These are phyloP conservation scores for Agaricus sinodeliciosus DNA, from an alignment of 768 basidiomycete species.

Conservation along the genomic window DNA sequence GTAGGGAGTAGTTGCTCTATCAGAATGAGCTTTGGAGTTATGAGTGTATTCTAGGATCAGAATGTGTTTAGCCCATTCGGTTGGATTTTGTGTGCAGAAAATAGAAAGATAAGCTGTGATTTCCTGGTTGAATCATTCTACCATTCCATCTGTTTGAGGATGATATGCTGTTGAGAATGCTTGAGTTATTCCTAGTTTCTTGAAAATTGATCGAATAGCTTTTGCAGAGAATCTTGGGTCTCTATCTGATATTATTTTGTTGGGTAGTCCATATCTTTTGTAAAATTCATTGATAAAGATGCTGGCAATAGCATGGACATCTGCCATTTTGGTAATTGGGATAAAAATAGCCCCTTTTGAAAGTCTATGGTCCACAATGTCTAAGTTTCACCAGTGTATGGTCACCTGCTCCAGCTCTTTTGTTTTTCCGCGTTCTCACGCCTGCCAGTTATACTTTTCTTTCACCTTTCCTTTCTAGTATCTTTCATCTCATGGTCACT, in stretches of 20 bases:
- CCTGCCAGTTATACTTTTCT: too few species aligned
- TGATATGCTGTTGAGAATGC: slow-evolving; percentile 28
- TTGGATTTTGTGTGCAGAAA: neutral
- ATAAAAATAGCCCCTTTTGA: slow-evolving; percentile 6
- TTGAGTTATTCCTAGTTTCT: slow-evolving; percentile 14
- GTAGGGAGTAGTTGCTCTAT: neutral
- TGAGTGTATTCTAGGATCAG: slow-evolving; percentile 1
- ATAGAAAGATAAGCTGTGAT: slow-evolving; percentile 13
- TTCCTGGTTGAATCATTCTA: slow-evolving; percentile 18
- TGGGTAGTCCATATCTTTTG: slow-evolving; percentile 7
- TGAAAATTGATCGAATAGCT: slow-evolving; percentile 15
- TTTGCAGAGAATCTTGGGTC: slow-evolving; percentile 18
- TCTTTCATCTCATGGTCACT: too few species aligned
- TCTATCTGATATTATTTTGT: slow-evolving; percentile 13
- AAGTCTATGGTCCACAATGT: slow-evolving; percentile 7
- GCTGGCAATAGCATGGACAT: slow-evolving; percentile 4
- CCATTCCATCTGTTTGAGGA: slow-evolving; percentile 20
- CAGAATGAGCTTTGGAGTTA: neutral
- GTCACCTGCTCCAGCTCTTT: too few species aligned
- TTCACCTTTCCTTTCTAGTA: too few species aligned
- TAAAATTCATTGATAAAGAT: slow-evolving; percentile 1
- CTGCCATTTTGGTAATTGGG: slow-evolving; percentile 2
- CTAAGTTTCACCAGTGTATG: too few species aligned
- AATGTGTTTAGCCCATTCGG: neutral
- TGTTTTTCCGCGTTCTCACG: too few species aligned